These are phyloP conservation scores for Hypoxylon fuscum DNA, from an alignment of 495 filamentous ascomycete genomes.

Conservation along the genomic window DNA sequence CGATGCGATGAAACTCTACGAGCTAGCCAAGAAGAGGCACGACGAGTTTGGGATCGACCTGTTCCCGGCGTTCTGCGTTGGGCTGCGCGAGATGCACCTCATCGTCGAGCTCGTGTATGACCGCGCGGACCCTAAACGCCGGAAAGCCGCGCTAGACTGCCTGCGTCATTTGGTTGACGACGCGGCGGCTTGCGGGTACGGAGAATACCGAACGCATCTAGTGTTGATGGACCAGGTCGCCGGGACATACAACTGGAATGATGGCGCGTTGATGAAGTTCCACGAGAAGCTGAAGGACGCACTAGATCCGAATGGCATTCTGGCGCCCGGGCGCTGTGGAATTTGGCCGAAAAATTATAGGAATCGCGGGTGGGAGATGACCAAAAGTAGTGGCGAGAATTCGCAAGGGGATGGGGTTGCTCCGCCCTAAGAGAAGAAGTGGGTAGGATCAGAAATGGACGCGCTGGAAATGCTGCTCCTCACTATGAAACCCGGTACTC, in stretches of 20 bases:
- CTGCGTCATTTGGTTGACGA: conserved; percentile 59
- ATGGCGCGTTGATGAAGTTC: conserved; percentile 61
- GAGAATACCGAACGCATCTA: conserved; percentile 68
- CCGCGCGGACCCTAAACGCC: conserved; percentile 49
- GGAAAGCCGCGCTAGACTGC: conserved; percentile 49
- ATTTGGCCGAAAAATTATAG: conserved; percentile 65
- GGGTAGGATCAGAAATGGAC: no score
- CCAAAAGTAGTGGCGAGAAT: conserved; percentile 33
- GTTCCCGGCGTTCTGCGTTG: conserved; percentile 59
- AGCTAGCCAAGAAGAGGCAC: conserved; percentile 43
- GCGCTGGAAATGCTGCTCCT: background rate
- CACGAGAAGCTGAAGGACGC: conserved; percentile 66
- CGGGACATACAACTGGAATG: conserved; percentile 64
- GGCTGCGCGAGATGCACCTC: conserved; percentile 64
- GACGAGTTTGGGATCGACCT: conserved; percentile 57
- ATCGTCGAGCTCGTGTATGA: conserved; percentile 67
- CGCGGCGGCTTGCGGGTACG: conserved; percentile 60
- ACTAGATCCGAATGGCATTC: conserved; percentile 67
- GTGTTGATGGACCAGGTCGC: conserved; percentile 65
- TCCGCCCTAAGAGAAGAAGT: background rate
- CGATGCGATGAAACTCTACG: conserved; percentile 47
- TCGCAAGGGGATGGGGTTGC: conserved; percentile 43
- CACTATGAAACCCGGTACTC: no score
- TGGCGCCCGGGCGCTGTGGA: conserved; percentile 64
- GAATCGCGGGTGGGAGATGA: conserved; percentile 50